Evolutionary conservation across 139 green algal species (phyloP).

Genomic region (Diplosphaera chodatii): DNA sequence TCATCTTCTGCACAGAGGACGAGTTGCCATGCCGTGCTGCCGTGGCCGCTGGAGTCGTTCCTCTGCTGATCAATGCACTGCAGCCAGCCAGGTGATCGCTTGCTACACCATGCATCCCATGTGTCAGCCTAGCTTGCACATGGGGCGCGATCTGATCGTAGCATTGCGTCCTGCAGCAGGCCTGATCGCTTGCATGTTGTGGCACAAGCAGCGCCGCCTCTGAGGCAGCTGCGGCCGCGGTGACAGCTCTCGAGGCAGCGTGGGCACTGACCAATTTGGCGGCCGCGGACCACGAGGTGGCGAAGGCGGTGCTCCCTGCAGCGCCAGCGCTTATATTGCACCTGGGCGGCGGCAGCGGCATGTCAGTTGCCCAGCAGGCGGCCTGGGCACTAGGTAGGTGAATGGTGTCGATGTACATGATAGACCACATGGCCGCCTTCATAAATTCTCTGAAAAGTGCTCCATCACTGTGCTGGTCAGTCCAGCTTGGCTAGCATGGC

Average conservation of each 20-base stretch:
- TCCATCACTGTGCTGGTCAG: no score
- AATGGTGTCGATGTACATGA: no score
- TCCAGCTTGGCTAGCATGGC: no score
- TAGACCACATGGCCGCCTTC: no score
- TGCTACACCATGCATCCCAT: no score
- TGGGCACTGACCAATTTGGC: conserved; percentile 43
- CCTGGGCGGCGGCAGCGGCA: conserved; percentile 23
- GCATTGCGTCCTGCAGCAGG: conserved; percentile 1
- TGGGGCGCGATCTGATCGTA: no score
- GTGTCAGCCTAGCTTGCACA: no score
- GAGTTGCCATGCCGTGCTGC: neutral
- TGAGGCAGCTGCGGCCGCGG: neutral
- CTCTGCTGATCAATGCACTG: conserved; percentile 9
- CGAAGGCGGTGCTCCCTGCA: conserved; percentile 27
- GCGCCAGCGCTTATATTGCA: conserved; percentile 38
- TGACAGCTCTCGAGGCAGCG: conserved; percentile 29
- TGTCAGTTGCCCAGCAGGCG: conserved; percentile 41
- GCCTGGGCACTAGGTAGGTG: conserved; percentile 36
- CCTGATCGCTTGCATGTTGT: neutral
- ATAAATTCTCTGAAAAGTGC: no score
- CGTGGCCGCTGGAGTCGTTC: neutral
- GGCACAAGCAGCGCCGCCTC: neutral
- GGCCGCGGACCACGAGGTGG: conserved; percentile 22
- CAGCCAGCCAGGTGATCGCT: conserved; percentile 9
- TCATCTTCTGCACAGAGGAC: no score